These are phyloP conservation scores for Plasmopara viticola DNA, from an alignment of 352 stramenopile species.

Conservation along the genomic window DNA sequence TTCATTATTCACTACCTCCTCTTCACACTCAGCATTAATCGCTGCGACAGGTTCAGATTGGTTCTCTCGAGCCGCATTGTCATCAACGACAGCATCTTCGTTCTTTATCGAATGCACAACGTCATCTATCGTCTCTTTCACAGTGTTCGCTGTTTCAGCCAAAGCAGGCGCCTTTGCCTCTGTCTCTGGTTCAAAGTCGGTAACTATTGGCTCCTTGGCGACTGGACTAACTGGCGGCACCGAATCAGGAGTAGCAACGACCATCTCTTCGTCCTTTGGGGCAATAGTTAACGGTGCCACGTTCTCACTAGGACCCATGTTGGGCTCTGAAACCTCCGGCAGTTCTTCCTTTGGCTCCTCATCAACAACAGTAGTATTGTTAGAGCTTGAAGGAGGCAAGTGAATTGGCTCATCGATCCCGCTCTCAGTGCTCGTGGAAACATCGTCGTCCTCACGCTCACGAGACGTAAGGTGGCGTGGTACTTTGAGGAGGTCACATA, in stretches of 20 bases:
- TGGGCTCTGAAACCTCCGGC: constrained; percentile 3
- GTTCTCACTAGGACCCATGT: no score
- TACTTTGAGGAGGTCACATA: constrained; percentile 57
- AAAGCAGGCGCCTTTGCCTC: not conserved
- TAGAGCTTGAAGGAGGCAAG: constrained; percentile 10
- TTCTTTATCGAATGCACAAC: not conserved
- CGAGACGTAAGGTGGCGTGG: constrained; percentile 27
- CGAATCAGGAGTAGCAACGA: constrained; percentile 3
- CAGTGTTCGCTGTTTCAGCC: not conserved
- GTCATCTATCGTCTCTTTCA: not conserved
- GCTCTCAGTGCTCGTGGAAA: constrained; percentile 33
- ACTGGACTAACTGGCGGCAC: constrained; percentile 5
- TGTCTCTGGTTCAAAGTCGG: not conserved
- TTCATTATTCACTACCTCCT: no score
- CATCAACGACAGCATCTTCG: not conserved
- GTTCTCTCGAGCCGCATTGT: constrained; percentile 5
- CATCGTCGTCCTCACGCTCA: constrained; percentile 25
- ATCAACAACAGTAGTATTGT: constrained; percentile 6
- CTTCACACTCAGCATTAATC: not conserved
- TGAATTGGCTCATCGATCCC: constrained; percentile 24
- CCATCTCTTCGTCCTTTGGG: constrained; percentile 13
- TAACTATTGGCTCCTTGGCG: constrained; percentile 4
- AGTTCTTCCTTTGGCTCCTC: constrained; percentile 7
- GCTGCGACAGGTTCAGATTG: not conserved
- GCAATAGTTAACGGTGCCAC: not conserved